These are phyloP conservation scores for Plectosphaerella plurivora DNA, from an alignment of 2,329 filamentous ascomycete species.

Conservation along the genomic window DNA sequence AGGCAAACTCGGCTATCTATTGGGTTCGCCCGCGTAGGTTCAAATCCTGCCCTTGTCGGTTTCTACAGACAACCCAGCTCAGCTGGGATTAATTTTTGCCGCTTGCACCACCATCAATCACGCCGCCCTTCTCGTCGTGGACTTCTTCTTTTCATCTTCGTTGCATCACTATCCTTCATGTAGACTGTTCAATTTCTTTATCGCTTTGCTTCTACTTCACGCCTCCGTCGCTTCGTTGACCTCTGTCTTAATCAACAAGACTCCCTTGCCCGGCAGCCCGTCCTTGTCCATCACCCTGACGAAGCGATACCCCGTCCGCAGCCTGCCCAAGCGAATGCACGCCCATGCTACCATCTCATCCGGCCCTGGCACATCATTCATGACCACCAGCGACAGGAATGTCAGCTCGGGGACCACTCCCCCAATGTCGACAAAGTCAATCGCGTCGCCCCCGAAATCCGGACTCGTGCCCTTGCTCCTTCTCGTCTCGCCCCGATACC, in stretches of 20 bases:
- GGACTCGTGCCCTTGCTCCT: conserved; percentile 1
- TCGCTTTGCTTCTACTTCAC: neutral
- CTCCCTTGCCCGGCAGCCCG: neutral
- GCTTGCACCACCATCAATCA: no score
- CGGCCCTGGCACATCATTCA: conserved; percentile 1
- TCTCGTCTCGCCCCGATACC: neutral
- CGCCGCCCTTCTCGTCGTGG: no score
- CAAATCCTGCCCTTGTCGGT: no score
- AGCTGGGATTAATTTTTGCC: no score
- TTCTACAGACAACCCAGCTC: no score
- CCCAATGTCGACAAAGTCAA: conserved; percentile 1
- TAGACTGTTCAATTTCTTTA: no score
- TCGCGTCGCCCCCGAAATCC: conserved; percentile 14
- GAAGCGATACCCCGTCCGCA: conserved; percentile 50
- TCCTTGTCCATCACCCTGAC: conserved; percentile 19
- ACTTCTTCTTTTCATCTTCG: no score
- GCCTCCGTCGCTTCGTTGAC: neutral
- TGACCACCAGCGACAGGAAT: conserved; percentile 2
- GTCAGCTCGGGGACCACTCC: neutral
- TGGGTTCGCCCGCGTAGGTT: no score
- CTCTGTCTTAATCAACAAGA: neutral
- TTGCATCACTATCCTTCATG: no score
- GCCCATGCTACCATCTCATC: conserved; percentile 38
- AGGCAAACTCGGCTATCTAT: no score
- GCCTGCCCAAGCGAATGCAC: conserved; percentile 53